A percentile compares a stretch with the other conserved stretches of the same genome.
Conservation (phyloP, 1,139 yeast species). For the Chernovozyma sophiae-reginae region DNA sequence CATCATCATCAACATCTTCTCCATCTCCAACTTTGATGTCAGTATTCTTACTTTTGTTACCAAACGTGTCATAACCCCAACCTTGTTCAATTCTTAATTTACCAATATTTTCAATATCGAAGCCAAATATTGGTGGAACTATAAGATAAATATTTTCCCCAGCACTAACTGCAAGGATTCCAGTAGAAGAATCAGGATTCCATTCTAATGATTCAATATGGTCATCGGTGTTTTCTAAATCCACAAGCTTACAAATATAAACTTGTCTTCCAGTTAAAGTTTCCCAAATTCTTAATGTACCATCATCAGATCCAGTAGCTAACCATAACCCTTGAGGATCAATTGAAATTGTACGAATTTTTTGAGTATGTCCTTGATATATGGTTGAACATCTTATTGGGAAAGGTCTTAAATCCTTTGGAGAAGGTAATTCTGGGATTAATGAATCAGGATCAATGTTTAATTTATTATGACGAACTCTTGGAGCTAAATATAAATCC, state of each 20-base stretch:
- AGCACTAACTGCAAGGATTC: conserved; percentile 77
- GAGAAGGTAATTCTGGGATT: conserved; percentile 94
- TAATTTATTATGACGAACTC: conserved; percentile 86
- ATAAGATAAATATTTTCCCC: conserved; percentile 76
- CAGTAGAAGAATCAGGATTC: conserved; percentile 77
- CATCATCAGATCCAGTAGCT: conserved; percentile 98
- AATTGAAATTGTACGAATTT: conserved; percentile 75
- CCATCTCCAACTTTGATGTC: conserved; percentile 43
- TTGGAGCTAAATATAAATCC: conserved; percentile 92
- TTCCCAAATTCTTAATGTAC: conserved; percentile 95
- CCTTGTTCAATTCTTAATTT: conserved; percentile 81
- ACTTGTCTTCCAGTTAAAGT: conserved; percentile 92
- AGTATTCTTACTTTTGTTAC: conserved; percentile 44
- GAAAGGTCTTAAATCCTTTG: conserved; percentile 96
- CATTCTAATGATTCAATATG: conserved; percentile 81
- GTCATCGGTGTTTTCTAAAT: conserved; percentile 56
- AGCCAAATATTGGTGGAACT: conserved; percentile 89
- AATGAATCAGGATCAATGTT: conserved; percentile 95
- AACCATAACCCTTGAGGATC: conserved; percentile 93
- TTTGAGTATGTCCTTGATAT: conserved; percentile 78
- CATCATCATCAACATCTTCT: conserved; percentile 27
- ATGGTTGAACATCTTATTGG: conserved; percentile 87
- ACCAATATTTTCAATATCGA: conserved; percentile 79
- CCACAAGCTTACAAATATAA: conserved; percentile 55
- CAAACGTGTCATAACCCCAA: conserved; percentile 84